These are phyloP conservation scores for Fagopyrum esculentum DNA, from an alignment of 148 eudicot genomes.

Conservation along the genomic window DNA sequence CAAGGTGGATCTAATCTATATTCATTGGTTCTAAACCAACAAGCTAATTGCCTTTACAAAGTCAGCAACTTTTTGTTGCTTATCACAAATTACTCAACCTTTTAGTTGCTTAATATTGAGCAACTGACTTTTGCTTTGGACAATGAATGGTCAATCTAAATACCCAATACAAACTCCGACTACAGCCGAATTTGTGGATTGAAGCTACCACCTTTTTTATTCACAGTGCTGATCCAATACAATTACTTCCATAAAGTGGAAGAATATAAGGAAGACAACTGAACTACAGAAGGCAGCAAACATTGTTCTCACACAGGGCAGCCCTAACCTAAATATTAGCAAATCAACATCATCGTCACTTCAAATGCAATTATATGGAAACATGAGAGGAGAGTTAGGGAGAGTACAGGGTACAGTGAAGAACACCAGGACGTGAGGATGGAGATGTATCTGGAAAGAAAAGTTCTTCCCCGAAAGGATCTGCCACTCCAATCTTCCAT, in stretches of 20 bases:
- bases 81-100: not conserved
- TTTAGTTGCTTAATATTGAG: not conserved
- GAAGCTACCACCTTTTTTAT: not conserved
- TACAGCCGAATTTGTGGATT: not conserved
- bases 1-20: not conserved
- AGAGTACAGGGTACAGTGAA: slow-evolving; percentile 59
- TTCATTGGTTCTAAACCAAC: not conserved
- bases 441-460: slow-evolving; percentile 58
- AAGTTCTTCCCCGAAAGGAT: slow-evolving; percentile 53
- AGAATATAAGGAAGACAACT: not conserved
- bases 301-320: not conserved
- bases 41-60: not conserved
- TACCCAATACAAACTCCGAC: not conserved
- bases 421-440: slow-evolving; percentile 53
- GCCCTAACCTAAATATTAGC: not conserved
- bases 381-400: slow-evolving; percentile 13
- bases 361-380: not conserved
- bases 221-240: not conserved
- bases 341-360: not conserved
- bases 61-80: not conserved
- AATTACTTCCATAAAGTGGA: not conserved
- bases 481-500: slow-evolving; percentile 41
- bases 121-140: not conserved
- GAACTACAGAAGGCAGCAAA: not conserved
- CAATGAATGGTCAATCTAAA: not conserved